Evolutionary conservation across 1,284 basidiomycete species (phyloP).

Genomic region (Pyrrhoderma noxium): DNA sequence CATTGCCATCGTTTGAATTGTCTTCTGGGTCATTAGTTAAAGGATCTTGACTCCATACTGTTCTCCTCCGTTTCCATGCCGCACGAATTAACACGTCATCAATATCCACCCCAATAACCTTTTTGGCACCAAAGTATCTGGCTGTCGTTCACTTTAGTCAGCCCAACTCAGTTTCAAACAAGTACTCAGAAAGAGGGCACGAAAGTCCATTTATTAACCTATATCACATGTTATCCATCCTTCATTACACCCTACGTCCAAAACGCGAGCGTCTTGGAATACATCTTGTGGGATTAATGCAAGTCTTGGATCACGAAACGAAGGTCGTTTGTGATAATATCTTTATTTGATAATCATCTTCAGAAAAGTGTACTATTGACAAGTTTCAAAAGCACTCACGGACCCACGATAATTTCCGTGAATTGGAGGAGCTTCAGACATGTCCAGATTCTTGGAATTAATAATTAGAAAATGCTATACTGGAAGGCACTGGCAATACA

Average conservation of each 20-base stretch:
- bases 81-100: constrained; percentile 61
- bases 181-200: no score
- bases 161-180: not conserved
- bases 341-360: constrained; percentile 27
- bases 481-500: no score
- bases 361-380: not conserved
- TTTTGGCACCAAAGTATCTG: constrained; percentile 50
- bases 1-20: constrained; percentile 14
- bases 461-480: no score
- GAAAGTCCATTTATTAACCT: constrained; percentile 43
- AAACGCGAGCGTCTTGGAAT: constrained; percentile 49
- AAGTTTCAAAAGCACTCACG: constrained; percentile 4
- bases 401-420: constrained; percentile 66
- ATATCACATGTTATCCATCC: constrained; percentile 78
- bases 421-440: constrained; percentile 28
- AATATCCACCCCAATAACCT: constrained; percentile 74
- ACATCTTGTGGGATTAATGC: constrained; percentile 46
- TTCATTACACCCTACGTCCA: constrained; percentile 81
- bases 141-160: constrained; percentile 33
- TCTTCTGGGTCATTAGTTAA: not conserved
- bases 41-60: constrained; percentile 58
- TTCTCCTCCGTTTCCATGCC: constrained; percentile 62
- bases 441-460: no score
- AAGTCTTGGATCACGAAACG: constrained; percentile 51
- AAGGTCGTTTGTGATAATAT: constrained; percentile 68